Percentiles rank a stretch among this genome's conserved stretches.
Evolutionary conservation across 1,139 yeast genomes (phyloP).

Genomic region (Suhomyces terraborum): DNA sequence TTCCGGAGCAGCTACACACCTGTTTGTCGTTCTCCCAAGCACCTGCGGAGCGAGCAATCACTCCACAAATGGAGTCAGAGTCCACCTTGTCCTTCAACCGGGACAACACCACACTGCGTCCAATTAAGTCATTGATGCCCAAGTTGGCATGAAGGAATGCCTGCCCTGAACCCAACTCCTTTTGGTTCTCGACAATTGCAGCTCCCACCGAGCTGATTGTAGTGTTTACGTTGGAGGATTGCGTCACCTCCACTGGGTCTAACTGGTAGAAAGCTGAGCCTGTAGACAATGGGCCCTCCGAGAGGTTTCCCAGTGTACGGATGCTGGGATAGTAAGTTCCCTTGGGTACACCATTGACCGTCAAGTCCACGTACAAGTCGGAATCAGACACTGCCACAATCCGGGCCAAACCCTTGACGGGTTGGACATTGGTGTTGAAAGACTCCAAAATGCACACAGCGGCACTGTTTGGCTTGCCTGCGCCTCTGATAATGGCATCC

Average conservation of each 20-base stretch:
- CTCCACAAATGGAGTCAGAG: slow-evolving; percentile 67
- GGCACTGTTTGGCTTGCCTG: slow-evolving; percentile 85
- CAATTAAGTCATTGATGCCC: slow-evolving; percentile 66
- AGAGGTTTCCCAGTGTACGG: slow-evolving; percentile 72
- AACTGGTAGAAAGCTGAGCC: slow-evolving; percentile 55
- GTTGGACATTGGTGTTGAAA: slow-evolving; percentile 50
- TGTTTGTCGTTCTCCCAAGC: slow-evolving; percentile 94
- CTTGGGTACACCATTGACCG: slow-evolving; percentile 66
- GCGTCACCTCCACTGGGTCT: slow-evolving; percentile 38
- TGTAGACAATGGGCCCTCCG: slow-evolving; percentile 69
- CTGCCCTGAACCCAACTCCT: slow-evolving; percentile 52
- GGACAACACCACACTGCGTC: slow-evolving; percentile 73
- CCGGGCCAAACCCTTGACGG: slow-evolving; percentile 86
- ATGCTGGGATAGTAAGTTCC: slow-evolving; percentile 73
- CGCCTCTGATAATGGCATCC: slow-evolving; percentile 90
- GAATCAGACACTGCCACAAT: slow-evolving; percentile 65
- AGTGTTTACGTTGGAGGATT: slow-evolving; percentile 36
- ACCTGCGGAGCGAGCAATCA: slow-evolving; percentile 95
- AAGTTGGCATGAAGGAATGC: slow-evolving; percentile 61
- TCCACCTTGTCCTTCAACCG: slow-evolving; percentile 40
- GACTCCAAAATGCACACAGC: slow-evolving; percentile 90
- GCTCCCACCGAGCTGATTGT: slow-evolving; percentile 45
- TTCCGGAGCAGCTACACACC: slow-evolving; percentile 93
- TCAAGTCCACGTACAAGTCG: slow-evolving; percentile 68
- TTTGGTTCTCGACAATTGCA: slow-evolving; percentile 22